These are phyloP conservation scores for Thamnidium elegans DNA, from an alignment of 192 early-diverging fungal genomes.

Conservation along the genomic window DNA sequence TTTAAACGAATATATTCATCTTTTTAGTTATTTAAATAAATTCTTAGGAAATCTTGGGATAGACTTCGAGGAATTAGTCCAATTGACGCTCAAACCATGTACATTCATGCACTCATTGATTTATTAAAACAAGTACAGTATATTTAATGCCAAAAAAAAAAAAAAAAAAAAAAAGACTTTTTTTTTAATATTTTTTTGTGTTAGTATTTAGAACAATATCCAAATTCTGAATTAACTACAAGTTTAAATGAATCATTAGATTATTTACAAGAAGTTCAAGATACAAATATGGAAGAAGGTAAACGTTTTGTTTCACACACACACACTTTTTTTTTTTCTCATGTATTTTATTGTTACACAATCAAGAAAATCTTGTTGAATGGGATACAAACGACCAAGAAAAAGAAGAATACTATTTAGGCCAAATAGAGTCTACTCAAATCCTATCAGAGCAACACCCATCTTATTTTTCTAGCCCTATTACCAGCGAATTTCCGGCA, in stretches of 20 bases:
- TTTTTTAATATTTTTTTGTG: no score
- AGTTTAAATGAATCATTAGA: conserved; percentile 11
- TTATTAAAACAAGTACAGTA: conserved; percentile 21
- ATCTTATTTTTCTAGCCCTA: conserved; percentile 7
- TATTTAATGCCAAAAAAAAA: no score
- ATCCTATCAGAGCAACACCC: not conserved
- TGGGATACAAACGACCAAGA: conserved; percentile 13
- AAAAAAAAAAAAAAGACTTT: no score
- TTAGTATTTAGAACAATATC: conserved; percentile 3
- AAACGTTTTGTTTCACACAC: conserved; percentile 11
- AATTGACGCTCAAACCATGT: conserved; percentile 26
- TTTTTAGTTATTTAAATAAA: not conserved
- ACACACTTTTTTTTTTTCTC: not conserved
- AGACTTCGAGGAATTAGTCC: conserved; percentile 18
- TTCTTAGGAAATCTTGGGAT: conserved; percentile 35
- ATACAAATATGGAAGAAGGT: not conserved
- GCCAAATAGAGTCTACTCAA: not conserved
- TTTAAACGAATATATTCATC: not conserved
- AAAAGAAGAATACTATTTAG: conserved; percentile 15
- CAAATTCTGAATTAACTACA: conserved; percentile 7
- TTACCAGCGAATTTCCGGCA: conserved; percentile 16
- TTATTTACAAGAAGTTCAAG: conserved; percentile 8
- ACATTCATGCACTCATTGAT: conserved; percentile 29
- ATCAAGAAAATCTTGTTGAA: not conserved
- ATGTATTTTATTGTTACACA: conserved; percentile 2